Evolutionary conservation across 2,329 filamentous ascomycete species (phyloP).

Genomic region (Penicillium sp.): DNA sequence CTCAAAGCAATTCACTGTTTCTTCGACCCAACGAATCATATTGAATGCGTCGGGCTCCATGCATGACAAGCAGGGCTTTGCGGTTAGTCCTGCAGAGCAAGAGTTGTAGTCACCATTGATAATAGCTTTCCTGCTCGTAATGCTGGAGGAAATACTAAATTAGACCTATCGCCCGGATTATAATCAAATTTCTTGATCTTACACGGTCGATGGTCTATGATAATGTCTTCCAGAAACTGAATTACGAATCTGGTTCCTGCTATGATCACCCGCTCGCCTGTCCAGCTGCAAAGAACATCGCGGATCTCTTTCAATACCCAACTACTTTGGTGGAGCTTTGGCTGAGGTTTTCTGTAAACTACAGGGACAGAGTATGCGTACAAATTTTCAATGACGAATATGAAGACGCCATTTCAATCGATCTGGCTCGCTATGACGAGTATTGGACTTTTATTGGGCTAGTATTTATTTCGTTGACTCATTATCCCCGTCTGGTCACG

Average conservation of each 20-base stretch:
- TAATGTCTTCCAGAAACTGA: too few relatives aligned
- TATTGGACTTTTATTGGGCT: neutral
- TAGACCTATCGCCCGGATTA: too few relatives aligned
- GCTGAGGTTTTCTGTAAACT: neutral
- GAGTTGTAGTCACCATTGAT: neutral
- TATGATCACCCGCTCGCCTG: too few relatives aligned
- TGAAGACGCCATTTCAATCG: neutral
- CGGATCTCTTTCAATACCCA: too few relatives aligned
- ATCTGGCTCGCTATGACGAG: neutral
- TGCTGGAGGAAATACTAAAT: neutral
- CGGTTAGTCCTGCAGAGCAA: neutral
- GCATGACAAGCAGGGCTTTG: neutral
- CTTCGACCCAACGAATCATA: too few relatives aligned
- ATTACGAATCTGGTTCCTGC: too few relatives aligned
- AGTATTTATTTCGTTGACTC: neutral
- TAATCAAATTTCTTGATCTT: too few relatives aligned
- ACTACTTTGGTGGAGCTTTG: neutral
- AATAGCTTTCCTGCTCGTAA: neutral
- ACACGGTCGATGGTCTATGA: too few relatives aligned
- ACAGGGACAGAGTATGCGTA: neutral
- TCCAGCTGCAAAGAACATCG: too few relatives aligned
- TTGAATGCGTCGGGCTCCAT: neutral
- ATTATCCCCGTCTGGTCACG: neutral
- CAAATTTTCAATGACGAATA: neutral
- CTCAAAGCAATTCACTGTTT: too few relatives aligned